A percentile compares a stretch with the other conserved stretches of the same genome.
Conservation (phyloP, 169 alveolate genomes). For the Cryptosporidium meleagridis region DNA sequence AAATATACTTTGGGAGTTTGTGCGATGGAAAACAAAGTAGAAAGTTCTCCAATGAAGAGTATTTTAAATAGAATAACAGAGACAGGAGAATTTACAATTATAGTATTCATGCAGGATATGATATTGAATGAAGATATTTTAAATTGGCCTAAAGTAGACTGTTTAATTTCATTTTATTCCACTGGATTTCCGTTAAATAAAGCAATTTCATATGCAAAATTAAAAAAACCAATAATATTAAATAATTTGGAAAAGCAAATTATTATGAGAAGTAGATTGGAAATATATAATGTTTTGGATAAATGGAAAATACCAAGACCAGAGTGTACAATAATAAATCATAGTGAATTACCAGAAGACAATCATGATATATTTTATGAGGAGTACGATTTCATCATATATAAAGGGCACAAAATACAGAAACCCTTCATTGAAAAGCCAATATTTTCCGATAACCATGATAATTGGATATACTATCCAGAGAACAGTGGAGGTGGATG, state of each 20-base stretch:
- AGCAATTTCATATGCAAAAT: conserved; percentile 85
- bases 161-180: conserved; percentile 91
- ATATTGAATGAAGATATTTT: conserved; percentile 83
- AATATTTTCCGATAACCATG: conserved; percentile 96
- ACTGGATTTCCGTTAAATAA: conserved; percentile 90
- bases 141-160: conserved; percentile 92
- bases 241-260: conserved; percentile 77
- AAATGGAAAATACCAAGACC: conserved; percentile 89
- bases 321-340: conserved; percentile 87
- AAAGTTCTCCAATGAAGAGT: conserved; percentile 89
- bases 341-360: conserved; percentile 85
- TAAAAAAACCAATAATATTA: conserved; percentile 81
- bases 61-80: conserved; percentile 82
- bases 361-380: conserved; percentile 85
- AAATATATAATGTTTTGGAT: conserved; percentile 84
- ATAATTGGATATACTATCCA: conserved; percentile 95
- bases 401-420: conserved; percentile 88
- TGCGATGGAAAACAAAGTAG: conserved; percentile 90
- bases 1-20: conserved; percentile 88
- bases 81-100: conserved; percentile 86
- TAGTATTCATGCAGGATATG: conserved; percentile 87
- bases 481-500: conserved; percentile 94
- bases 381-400: conserved; percentile 91
- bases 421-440: conserved; percentile 98
- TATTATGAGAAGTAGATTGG: conserved; percentile 84